Evolutionary conservation across 345 rosid species (phyloP).

Genomic region (Lenwebbia sp.): DNA sequence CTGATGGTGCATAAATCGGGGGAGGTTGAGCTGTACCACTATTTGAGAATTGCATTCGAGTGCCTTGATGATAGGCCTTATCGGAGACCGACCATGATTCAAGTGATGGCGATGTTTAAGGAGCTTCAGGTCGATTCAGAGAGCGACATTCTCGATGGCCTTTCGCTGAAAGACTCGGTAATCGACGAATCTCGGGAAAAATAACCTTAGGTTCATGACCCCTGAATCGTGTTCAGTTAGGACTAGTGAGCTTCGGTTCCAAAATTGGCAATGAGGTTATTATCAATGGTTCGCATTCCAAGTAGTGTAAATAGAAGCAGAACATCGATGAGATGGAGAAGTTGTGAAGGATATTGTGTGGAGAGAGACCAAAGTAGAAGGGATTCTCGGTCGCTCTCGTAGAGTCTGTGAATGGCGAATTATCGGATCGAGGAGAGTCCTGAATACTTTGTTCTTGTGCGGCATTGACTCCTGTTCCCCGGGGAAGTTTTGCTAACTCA

Average conservation of each 20-base stretch:
- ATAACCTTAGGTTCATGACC: constrained; percentile 20
- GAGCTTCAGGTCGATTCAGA: constrained; percentile 85
- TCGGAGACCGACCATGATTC: constrained; percentile 85
- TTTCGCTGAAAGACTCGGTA: constrained; percentile 54
- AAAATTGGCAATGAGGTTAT: background rate
- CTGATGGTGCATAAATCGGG: constrained; percentile 30
- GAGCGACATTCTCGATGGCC: constrained; percentile 54
- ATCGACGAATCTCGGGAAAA: constrained; percentile 53
- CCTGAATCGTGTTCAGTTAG: background rate
- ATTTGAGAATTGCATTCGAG: constrained; percentile 66
- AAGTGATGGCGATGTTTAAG: constrained; percentile 96
- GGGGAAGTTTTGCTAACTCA: background rate
- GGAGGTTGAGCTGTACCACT: constrained; percentile 60
- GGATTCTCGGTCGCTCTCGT: background rate
- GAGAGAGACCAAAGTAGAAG: background rate
- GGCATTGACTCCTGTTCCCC: background rate
- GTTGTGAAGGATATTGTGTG: background rate
- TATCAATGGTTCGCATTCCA: background rate
- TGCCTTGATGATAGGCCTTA: constrained; percentile 91
- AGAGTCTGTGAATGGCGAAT: background rate
- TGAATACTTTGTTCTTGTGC: background rate
- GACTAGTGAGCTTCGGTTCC: background rate
- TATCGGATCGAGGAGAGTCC: background rate
- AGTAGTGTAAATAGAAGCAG: background rate
- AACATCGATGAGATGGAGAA: background rate